Percentiles rank a stretch among this genome's conserved stretches.
phyloP scores from a whole-genome alignment of 306 rosid species.

The Vachellia collinsii region DNA sequence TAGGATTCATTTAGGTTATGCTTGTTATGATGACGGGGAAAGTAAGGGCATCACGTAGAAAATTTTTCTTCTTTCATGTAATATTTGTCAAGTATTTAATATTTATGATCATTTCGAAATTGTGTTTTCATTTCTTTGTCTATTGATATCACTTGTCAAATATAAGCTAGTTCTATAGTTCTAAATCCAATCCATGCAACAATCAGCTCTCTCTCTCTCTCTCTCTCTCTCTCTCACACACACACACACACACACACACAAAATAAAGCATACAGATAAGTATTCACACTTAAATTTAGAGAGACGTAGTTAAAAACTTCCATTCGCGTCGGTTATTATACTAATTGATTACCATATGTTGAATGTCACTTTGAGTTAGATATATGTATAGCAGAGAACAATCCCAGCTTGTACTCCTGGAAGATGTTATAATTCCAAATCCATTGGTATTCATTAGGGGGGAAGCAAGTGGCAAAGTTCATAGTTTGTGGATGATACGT shows the following conservation, averaged over 20 bases:
- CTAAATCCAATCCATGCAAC: too few relatives aligned
- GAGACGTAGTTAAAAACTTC: neutral
- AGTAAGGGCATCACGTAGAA: neutral
- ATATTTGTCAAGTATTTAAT: neutral
- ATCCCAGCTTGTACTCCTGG: too few relatives aligned
- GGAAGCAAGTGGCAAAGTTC: too few relatives aligned
- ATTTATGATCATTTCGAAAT: neutral
- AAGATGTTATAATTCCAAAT: too few relatives aligned
- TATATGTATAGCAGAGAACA: too few relatives aligned
- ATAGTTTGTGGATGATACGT: too few relatives aligned
- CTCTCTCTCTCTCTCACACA: neutral
- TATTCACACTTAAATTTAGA: neutral
- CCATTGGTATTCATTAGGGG: too few relatives aligned
- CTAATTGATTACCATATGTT: too few relatives aligned
- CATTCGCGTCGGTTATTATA: neutral
- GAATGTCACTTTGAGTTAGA: neutral
- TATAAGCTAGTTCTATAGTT: too few relatives aligned
- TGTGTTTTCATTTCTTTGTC: neutral
- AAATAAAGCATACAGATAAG: neutral
- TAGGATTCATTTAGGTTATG: neutral
- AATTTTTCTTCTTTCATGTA: neutral
- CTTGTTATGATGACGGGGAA: neutral
- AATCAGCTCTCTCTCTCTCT: neutral
- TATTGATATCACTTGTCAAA: neutral
- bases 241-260: too few relatives aligned